These are phyloP conservation scores for Mycosarcoma mackinlayi DNA, from an alignment of 1,284 basidiomycete species.

Conservation along the genomic window DNA sequence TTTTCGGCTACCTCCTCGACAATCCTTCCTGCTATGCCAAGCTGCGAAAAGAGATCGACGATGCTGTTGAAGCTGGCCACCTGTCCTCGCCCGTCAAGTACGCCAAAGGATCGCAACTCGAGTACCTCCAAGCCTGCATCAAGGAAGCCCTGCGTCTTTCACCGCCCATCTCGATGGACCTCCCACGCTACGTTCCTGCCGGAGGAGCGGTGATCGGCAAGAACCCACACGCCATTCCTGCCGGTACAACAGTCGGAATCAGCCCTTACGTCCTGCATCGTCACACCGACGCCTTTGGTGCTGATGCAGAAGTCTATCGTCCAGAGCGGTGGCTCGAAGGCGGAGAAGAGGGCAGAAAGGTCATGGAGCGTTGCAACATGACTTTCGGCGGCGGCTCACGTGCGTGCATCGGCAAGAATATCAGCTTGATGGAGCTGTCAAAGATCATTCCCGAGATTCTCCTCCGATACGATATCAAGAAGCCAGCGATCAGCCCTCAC, in stretches of 20 bases:
- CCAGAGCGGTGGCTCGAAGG: slow-evolving; percentile 63
- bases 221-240: slow-evolving; percentile 46
- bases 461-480: slow-evolving; percentile 48
- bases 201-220: slow-evolving; percentile 57
- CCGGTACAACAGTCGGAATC: slow-evolving; percentile 59
- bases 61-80: slow-evolving; percentile 49
- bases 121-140: slow-evolving; percentile 63
- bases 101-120: slow-evolving; percentile 50
- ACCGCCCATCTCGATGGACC: slow-evolving; percentile 63
- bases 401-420: slow-evolving; percentile 62
- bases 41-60: slow-evolving; percentile 56
- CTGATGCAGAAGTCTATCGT: slow-evolving; percentile 51
- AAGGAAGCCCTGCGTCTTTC: slow-evolving; percentile 66
- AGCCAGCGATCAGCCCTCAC: slow-evolving; percentile 14
- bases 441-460: slow-evolving; percentile 60
- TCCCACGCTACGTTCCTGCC: slow-evolving; percentile 59
- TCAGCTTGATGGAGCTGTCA: slow-evolving; percentile 61
- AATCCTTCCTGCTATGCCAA: slow-evolving; percentile 50
- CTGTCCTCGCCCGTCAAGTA: slow-evolving; percentile 55
- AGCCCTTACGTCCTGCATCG: slow-evolving; percentile 62
- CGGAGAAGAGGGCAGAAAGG: slow-evolving; percentile 43
- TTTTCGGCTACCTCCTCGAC: slow-evolving; percentile 60
- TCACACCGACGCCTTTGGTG: slow-evolving; percentile 50
- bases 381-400: slow-evolving; percentile 56
- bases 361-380: slow-evolving; percentile 48